Evolutionary conservation across 805 yeast genomes (phyloP), one percentile per base, ranked within the genome.

Genomic region (Wickerhamomyces ciferrii): DNA sequence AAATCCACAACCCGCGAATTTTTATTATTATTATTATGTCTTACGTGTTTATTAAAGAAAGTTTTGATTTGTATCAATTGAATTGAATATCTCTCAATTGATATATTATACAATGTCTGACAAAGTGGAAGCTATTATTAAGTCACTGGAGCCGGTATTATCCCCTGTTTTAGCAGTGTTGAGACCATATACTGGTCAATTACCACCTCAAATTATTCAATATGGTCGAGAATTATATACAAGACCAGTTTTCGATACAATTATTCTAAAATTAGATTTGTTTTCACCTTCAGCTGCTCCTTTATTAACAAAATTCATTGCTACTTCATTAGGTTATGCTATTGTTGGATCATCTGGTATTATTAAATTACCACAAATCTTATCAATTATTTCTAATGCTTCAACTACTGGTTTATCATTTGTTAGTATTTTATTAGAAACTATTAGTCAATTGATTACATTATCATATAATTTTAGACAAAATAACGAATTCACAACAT

Each of bases 351-450:
- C 65, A 41, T 63, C 73, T 2, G 61, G 71, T 2, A 53, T 69
- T 19, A 65, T 69, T 36, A 71, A 71, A 48, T 50, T 72, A 1
- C 76, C 76, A 8, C 75, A 72, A 53, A 65, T 71, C 41, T n/a
- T 60, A 11, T 54, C 61, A 39, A 58, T 71, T 32, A 36, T 71
- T 21, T 44, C 51, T 17, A 53, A 65, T 10, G 45, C 52, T 11
- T 65, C 70, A 3, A 68, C 67, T 11, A 53, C 44, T 4, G 75
- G 74, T 5, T 49, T 71, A 15, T 69, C 73, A 4, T 51, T 66
- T 35, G 29, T 53, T 15, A 54, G 65, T 39, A 61, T 56, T 39
- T 39, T 63, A 9, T 55, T 71, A 34, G 75, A 71, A 50, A 61
- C 69, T 4, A 32, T 62, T 0, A 55, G 65, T 14, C 61, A 66